Conservation (phyloP, 2,329 filamentous ascomycete species). For the Botrytis aclada region DNA sequence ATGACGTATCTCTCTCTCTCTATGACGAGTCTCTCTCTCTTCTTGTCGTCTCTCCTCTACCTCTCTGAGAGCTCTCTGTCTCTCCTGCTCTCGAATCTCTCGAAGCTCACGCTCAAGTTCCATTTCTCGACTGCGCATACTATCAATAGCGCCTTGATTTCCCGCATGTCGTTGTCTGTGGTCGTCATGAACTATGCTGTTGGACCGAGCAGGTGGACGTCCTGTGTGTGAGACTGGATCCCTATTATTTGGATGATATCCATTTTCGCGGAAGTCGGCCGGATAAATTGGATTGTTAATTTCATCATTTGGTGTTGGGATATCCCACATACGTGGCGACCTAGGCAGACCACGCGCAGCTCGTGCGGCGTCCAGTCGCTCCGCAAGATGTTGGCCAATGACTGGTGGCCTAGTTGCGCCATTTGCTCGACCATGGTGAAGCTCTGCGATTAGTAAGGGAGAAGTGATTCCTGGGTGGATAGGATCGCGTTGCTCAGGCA, state of each 20-base stretch:
- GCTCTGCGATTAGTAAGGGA: background rate
- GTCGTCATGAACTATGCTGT: background rate
- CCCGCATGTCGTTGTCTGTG: background rate
- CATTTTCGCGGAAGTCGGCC: background rate
- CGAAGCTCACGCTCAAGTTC: background rate
- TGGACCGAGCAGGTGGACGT: background rate
- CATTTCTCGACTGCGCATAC: background rate
- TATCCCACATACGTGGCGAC: background rate
- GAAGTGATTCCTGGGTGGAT: background rate
- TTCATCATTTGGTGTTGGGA: background rate
- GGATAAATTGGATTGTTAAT: background rate
- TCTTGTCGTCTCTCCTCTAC: background rate
- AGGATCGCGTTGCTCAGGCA: background rate
- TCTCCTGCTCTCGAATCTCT: background rate
- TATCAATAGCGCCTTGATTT: background rate
- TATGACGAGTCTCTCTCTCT: background rate
- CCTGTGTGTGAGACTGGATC: background rate
- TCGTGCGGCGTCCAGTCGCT: background rate
- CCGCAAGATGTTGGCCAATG: background rate
- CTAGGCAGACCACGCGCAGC: background rate
- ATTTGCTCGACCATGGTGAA: background rate
- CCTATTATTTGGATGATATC: background rate
- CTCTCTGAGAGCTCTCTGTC: background rate
- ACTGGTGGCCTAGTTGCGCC: background rate
- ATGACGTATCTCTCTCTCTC: background rate